Conservation (phyloP, 192 early-diverging fungal genomes). For the Backusella luteola region DNA sequence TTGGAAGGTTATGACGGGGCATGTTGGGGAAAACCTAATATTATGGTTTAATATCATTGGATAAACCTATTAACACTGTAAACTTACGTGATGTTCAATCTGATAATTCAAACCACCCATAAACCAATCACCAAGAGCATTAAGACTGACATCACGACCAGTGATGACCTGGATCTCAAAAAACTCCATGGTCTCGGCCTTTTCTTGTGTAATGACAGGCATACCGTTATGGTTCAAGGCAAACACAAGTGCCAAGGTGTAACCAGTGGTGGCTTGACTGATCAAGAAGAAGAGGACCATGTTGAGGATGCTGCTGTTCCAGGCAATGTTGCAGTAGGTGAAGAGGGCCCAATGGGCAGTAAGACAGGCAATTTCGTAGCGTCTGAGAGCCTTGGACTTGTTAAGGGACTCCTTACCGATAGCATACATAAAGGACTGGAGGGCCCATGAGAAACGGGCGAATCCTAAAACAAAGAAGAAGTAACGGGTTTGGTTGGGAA, state of each 20-base stretch:
- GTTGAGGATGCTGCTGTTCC: slow-evolving; percentile 33
- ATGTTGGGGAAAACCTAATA: slow-evolving; percentile 70
- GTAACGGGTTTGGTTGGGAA: slow-evolving; percentile 50
- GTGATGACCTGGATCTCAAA: slow-evolving; percentile 76
- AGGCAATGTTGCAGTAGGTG: slow-evolving; percentile 50
- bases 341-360: slow-evolving; percentile 71
- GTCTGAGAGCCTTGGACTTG: slow-evolving; percentile 42
- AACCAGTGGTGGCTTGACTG: slow-evolving; percentile 66
- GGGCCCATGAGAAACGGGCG: slow-evolving; percentile 77
- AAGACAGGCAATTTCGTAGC: slow-evolving; percentile 54
- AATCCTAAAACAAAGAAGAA: slow-evolving; percentile 74
- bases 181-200: slow-evolving; percentile 69
- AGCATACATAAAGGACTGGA: slow-evolving; percentile 60
- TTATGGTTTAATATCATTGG: not conserved
- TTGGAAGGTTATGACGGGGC: slow-evolving; percentile 69
- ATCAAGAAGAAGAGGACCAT: slow-evolving; percentile 59
- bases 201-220: slow-evolving; percentile 68
- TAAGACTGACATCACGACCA: slow-evolving; percentile 68
- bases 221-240: slow-evolving; percentile 85
- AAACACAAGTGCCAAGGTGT: slow-evolving; percentile 73
- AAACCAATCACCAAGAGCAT: slow-evolving; percentile 75
- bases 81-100: slow-evolving; percentile 78
- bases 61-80: not conserved
- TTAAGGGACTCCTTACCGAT: slow-evolving; percentile 44
- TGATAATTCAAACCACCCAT: slow-evolving; percentile 82